These are phyloP conservation scores for Datisca glomerata DNA, from an alignment of 306 rosid genomes.

Conservation along the genomic window DNA sequence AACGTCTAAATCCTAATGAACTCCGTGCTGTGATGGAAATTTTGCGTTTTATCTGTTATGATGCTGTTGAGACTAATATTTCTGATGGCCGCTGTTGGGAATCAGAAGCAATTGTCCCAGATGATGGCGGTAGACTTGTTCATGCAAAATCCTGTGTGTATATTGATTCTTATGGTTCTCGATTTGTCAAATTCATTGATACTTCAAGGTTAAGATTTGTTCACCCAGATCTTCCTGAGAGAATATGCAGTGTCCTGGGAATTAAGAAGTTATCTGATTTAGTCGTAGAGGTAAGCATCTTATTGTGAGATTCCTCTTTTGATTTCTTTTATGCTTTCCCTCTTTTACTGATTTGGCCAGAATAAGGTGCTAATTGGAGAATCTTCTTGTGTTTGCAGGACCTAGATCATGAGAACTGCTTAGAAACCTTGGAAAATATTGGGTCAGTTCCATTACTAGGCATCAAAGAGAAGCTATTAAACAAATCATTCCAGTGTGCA, in stretches of 20 bases:
- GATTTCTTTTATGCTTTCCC: constrained; percentile 1
- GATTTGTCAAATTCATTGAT: constrained; percentile 65
- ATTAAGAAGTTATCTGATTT: constrained; percentile 70
- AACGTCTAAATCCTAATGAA: constrained; percentile 89
- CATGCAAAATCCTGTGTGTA: constrained; percentile 71
- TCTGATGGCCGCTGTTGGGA: constrained; percentile 33
- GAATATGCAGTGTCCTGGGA: constrained; percentile 55
- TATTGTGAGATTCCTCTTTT: constrained; percentile 15
- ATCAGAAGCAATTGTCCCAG: constrained; percentile 79
- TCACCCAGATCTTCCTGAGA: constrained; percentile 85
- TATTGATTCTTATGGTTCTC: constrained; percentile 83
- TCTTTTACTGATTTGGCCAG: constrained; percentile 2
- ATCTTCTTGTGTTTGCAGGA: constrained; percentile 47
- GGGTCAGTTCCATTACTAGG: constrained; percentile 40
- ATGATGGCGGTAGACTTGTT: constrained; percentile 91
- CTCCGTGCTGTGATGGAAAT: constrained; percentile 93
- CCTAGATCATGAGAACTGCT: constrained; percentile 48
- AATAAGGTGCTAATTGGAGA: constrained; percentile 19
- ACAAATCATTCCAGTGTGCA: constrained; percentile 72
- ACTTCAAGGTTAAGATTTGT: constrained; percentile 76
- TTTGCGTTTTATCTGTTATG: constrained; percentile 70
- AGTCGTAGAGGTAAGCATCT: constrained; percentile 63
- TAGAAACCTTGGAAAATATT: constrained; percentile 42
- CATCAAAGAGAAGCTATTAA: constrained; percentile 58
- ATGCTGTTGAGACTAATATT: constrained; percentile 29